These are phyloP conservation scores for Hypoxylon intermedium DNA, from an alignment of 495 filamentous ascomycete species.

Conservation along the genomic window DNA sequence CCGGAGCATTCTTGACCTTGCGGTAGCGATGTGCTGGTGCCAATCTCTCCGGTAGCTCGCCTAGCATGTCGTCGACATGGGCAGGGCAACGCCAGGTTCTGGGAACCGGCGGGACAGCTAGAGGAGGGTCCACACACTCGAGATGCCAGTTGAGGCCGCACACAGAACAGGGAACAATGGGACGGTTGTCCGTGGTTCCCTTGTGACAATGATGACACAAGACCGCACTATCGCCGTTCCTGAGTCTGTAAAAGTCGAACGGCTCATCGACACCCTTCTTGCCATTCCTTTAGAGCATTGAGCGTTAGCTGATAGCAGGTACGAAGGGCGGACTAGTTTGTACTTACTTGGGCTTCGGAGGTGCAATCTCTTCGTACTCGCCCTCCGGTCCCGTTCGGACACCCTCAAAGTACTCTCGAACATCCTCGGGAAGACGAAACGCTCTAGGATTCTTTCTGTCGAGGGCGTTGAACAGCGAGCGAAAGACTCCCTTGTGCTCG, in stretches of 20 bases:
- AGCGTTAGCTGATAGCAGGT: conserved; percentile 32
- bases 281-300: conserved; percentile 30
- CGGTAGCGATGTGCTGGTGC: conserved; percentile 59
- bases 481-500: conserved; percentile 60
- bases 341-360: conserved; percentile 51
- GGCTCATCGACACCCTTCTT: conserved; percentile 68
- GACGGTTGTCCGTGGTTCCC: conserved; percentile 60
- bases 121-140: conserved; percentile 86
- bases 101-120: conserved; percentile 74
- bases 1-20: conserved; percentile 58
- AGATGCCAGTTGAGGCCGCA: conserved; percentile 86
- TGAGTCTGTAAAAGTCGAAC: conserved; percentile 70
- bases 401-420: conserved; percentile 76
- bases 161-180: conserved; percentile 81
- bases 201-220: conserved; percentile 75
- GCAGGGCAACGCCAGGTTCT: conserved; percentile 87
- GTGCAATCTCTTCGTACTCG: conserved; percentile 71
- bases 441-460: conserved; percentile 70
- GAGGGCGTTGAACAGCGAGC: conserved; percentile 63
- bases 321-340: conserved; percentile 1
- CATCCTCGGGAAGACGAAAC: conserved; percentile 71
- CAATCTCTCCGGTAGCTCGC: conserved; percentile 47
- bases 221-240: conserved; percentile 70
- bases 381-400: conserved; percentile 77
- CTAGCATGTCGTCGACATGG: conserved; percentile 70